A percentile compares a stretch with the other conserved stretches of the same genome.
Conservation (phyloP, 177 flowering plant genomes). For the Vitis hybrid region DNA sequence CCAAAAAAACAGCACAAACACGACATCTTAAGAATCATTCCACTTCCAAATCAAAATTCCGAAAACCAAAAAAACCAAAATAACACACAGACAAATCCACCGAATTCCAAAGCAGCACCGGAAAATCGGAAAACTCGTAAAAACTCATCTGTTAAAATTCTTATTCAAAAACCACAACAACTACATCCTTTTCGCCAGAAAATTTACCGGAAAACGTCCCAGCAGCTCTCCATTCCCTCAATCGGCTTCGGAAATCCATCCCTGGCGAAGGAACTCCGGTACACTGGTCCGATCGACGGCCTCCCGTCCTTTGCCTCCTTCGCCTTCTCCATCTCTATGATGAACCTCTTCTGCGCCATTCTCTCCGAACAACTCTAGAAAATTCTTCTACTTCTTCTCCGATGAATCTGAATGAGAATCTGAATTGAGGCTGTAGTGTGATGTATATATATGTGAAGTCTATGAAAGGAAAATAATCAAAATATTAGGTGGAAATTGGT, state of each 20-base stretch:
- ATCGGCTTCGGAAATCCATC: slow-evolving; percentile 74
- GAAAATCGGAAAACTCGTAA: too few relatives aligned
- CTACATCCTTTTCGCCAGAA: background rate
- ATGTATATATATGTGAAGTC: background rate
- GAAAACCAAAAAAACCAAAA: too few relatives aligned
- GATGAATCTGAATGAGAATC: background rate
- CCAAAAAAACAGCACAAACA: too few relatives aligned
- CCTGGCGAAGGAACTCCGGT: slow-evolving; percentile 69
- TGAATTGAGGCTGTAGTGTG: too few relatives aligned
- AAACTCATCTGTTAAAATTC: too few relatives aligned
- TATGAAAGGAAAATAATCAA: background rate
- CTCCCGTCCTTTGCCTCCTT: slow-evolving; percentile 49
- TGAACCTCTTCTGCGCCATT: slow-evolving; percentile 48
- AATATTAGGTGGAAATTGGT: background rate
- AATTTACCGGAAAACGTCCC: slow-evolving; percentile 86
- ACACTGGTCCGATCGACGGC: slow-evolving; percentile 83
- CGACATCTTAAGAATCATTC: too few relatives aligned
- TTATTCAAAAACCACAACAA: too few relatives aligned
- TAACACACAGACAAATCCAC: too few relatives aligned
- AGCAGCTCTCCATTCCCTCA: slow-evolving; percentile 67
- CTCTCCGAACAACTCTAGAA: background rate
- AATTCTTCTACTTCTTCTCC: background rate
- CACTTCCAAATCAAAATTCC: too few relatives aligned
- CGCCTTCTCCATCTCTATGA: slow-evolving; percentile 68
- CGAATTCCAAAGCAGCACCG: too few relatives aligned